phyloP scores from a whole-genome alignment of 768 basidiomycete genomes.

The Phallus indusiatus region DNA sequence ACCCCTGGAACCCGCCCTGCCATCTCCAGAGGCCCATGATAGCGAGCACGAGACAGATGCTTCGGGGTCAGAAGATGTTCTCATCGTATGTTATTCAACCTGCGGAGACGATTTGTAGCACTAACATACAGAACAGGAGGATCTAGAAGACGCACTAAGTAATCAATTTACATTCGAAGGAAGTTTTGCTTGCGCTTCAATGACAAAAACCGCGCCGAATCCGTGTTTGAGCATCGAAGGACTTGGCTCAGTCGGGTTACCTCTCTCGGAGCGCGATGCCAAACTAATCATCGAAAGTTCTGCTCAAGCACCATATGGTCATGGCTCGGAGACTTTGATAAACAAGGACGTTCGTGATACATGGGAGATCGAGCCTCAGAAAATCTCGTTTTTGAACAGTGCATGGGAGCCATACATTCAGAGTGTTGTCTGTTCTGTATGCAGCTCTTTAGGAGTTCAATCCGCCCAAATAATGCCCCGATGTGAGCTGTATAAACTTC shows the following conservation, averaged over 20 bases:
- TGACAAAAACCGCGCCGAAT: too few species aligned
- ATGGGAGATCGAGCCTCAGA: conserved; percentile 38
- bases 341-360: conserved; percentile 38
- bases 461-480: conserved; percentile 20
- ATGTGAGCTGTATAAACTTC: conserved; percentile 18
- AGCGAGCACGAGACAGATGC: too few species aligned
- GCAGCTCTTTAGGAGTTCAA: conserved; percentile 28
- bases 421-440: conserved; percentile 22
- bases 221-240: background rate
- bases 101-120: too few species aligned
- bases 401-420: conserved; percentile 30
- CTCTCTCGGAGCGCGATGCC: conserved; percentile 32
- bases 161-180: too few species aligned
- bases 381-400: conserved; percentile 32
- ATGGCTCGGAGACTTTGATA: conserved; percentile 32
- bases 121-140: too few species aligned
- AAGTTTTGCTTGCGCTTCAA: too few species aligned
- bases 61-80: too few species aligned
- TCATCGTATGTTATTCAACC: too few species aligned
- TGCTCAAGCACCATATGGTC: conserved; percentile 36
- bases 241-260: conserved; percentile 34
- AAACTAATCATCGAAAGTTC: conserved; percentile 26
- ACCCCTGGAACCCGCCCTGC: too few species aligned
- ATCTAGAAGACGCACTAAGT: too few species aligned
- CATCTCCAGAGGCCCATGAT: too few species aligned